Evolutionary conservation across 2,329 filamentous ascomycete species (phyloP).

Genomic region (Sphaerulina musiva): DNA sequence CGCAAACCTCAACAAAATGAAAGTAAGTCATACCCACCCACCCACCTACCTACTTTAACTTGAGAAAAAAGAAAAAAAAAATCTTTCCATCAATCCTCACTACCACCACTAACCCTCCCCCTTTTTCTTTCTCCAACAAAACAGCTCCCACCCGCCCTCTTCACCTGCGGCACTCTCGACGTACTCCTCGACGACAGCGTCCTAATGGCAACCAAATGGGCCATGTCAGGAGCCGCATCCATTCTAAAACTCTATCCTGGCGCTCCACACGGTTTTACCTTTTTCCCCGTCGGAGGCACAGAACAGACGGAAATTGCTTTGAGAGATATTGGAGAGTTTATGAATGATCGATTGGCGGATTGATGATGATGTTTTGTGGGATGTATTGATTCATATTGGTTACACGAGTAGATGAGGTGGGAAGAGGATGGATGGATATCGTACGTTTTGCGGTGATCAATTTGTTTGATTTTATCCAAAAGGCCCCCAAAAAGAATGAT

Average conservation of each 20-base stretch:
- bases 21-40: slow-evolving; percentile 8
- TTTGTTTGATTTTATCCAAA: too few species aligned
- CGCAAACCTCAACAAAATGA: slow-evolving; percentile 37
- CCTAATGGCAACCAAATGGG: slow-evolving; percentile 51
- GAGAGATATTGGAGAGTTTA: background rate
- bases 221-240: slow-evolving; percentile 45
- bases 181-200: slow-evolving; percentile 48
- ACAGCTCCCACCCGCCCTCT: slow-evolving; percentile 48
- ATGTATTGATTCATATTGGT: too few species aligned
- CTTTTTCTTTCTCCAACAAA: background rate
- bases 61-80: too few species aligned
- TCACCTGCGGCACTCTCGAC: slow-evolving; percentile 51
- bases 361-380: background rate
- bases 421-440: too few species aligned
- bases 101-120: background rate
- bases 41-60: too few species aligned
- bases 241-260: slow-evolving; percentile 46
- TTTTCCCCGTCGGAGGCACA: slow-evolving; percentile 34
- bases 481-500: too few species aligned
- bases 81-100: background rate
- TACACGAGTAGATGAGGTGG: too few species aligned
- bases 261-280: slow-evolving; percentile 49
- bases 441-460: too few species aligned
- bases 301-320: slow-evolving; percentile 12
- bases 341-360: background rate